Evolutionary conservation across 495 filamentous ascomycete genomes (phyloP), one percentile per base, ranked within the genome.

Genomic region (Neurospora cerealis): DNA sequence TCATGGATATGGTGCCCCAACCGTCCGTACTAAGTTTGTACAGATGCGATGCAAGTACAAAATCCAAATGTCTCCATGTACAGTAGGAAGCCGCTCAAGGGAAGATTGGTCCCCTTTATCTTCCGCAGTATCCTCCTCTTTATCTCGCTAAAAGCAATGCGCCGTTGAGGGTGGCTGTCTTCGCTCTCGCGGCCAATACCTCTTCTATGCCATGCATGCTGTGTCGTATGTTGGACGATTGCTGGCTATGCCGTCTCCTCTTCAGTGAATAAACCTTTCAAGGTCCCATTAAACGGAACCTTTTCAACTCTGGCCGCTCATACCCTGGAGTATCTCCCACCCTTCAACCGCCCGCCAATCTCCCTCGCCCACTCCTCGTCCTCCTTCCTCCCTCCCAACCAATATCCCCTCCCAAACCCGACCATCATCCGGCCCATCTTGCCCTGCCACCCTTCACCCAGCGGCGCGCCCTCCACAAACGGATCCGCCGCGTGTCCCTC

Each of bases 391-490:
- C 79, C 79, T 15, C 83, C 93, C 9, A 95, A 80, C 94, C 94
- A 97, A 80, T 95, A 97, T 71, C 84, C 84, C 74, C 84, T 87
- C 24, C 91, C 91, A 24, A 94, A 80, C 5, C 84, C 81, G 21
- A 96, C 86, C 92, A 97, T 91, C 3, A 84, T 74, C 39, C 94
- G 83, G 4, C 93, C 94, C 34, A 94, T 75, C 79, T 86, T 88
- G 28, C 94, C 94, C 79, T 87, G 83, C 91, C 91, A 93, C 0
- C 94, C 94, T 71, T 90, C 86, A 19, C 93, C 93, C 60, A 91
- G 88, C 17, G 89, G 88, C 36, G 87, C 86, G 66, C 88, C 90
- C 32, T 84, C 82, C 0, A 87, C 88, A 79, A 97, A 97, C 0
- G 93, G 91, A 74, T 93, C 91, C 34, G 90, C 87, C 54, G 89